Evolutionary conservation across 257 asterid species (phyloP), one percentile per base, ranked within the genome.

Genomic region (Parsonsia alboflavescens): DNA sequence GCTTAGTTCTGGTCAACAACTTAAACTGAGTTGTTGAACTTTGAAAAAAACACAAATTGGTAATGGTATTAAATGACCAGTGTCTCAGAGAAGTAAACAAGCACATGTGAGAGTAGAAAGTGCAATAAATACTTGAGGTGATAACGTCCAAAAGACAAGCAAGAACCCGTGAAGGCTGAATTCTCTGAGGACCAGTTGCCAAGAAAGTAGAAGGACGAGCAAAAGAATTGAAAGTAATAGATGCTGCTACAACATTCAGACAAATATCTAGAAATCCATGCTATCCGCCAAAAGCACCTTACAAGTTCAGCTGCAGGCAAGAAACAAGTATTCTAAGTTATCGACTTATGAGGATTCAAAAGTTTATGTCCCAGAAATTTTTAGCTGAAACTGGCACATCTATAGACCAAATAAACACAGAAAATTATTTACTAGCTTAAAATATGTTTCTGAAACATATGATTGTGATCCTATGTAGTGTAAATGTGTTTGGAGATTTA

Each of bases 261-360:
- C 42, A 7, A 4, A 57, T 22, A 15, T 16, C 24, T 19, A 44
- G 58, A 59, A 28, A 57, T 56, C 33, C 24, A n/a, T 26, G 21
- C 26, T 17, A 12, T 36, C 33, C 49, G 17, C 10, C 24, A 49
- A 49, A 70, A 50, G 73, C 64, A 15, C 50, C 21, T n/a, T 30
- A 50, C 74, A 52, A 70, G 74, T 49, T 70, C 63, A 50, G 46
- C 61, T 49, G 59, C 44, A 70, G 46, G 21, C 6, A 52, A 52
- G 45, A 16, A 30, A 33, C 48, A 28, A 7, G 17, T 10, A 12
- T 15, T 30, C 74, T 33, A 28, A 22, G 9, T 70, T 50, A 39
- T n/a, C 50, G 39, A 22, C 8, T 59, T 59, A 19, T 65, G 17
- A 39, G 9, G 70, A 16, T 19, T 6, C 49, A 19, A 19, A 33